Conservation (phyloP, 2,329 filamentous ascomycete species). For the Fusarium dimerum region DNA sequence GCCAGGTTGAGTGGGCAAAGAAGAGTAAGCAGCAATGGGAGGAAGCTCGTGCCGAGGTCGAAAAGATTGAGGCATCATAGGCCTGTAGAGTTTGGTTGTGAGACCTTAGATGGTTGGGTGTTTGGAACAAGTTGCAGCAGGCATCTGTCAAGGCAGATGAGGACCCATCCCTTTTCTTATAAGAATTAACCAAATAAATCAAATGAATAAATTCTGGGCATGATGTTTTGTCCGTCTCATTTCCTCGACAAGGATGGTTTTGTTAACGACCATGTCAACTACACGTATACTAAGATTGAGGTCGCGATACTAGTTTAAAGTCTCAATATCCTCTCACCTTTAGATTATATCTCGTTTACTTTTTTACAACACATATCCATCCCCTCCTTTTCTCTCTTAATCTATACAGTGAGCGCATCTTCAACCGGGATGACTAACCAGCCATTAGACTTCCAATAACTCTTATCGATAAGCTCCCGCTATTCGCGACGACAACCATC, state of each 20-base stretch:
- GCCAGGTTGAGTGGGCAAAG: constrained; percentile 91
- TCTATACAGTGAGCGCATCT: too few relatives aligned
- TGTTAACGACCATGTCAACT: too few relatives aligned
- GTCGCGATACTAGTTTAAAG: too few relatives aligned
- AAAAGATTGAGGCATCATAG: constrained; percentile 74
- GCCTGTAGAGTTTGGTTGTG: background rate
- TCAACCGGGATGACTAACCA: background rate
- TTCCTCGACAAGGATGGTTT: too few relatives aligned
- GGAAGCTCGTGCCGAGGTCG: constrained; percentile 82
- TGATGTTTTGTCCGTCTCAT: too few relatives aligned
- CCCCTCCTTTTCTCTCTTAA: too few relatives aligned
- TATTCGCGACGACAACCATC: background rate
- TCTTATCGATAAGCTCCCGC: background rate
- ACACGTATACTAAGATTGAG: too few relatives aligned
- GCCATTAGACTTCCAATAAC: background rate
- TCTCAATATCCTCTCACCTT: too few relatives aligned
- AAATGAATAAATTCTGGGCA: too few relatives aligned
- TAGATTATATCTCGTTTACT: too few relatives aligned
- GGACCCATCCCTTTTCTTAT: background rate
- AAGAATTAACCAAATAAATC: background rate
- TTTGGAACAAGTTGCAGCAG: background rate
- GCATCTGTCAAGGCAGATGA: background rate
- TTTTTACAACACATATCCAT: too few relatives aligned
- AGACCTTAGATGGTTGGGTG: too few relatives aligned
- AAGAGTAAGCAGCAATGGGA: constrained; percentile 91